Conservation (phyloP, 176 grass and related monocot genomes). For the Eremochloa ophiuroides region DNA sequence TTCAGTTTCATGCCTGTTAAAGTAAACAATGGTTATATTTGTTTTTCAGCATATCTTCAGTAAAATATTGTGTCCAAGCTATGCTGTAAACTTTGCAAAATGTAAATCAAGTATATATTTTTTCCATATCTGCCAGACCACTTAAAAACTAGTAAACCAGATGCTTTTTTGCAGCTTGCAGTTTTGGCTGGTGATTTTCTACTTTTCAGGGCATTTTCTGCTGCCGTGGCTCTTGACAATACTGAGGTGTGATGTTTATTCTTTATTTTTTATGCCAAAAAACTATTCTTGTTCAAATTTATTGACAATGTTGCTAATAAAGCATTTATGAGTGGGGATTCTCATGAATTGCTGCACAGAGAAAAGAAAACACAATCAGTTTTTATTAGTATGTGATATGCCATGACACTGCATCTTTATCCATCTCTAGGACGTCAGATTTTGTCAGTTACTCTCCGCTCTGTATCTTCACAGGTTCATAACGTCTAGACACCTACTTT, state of each 20-base stretch:
- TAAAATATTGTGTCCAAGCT: background rate
- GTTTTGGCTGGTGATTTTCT: constrained; percentile 85
- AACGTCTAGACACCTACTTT: background rate
- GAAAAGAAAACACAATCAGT: background rate
- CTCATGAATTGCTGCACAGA: background rate
- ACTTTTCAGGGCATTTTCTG: constrained; percentile 73
- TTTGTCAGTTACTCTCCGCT: background rate
- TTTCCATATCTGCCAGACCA: background rate
- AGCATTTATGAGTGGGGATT: background rate
- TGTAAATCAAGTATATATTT: background rate
- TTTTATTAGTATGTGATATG: background rate
- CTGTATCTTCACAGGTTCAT: background rate
- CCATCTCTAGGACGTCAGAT: background rate
- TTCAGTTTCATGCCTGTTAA: background rate
- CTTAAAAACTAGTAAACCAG: constrained; percentile 10
- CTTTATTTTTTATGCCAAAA: background rate
- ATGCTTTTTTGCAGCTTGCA: constrained; percentile 59
- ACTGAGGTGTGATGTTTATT: constrained; percentile 32
- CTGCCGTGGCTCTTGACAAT: constrained; percentile 60
- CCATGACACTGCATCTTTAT: background rate
- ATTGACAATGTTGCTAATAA: background rate
- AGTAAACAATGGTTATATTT: background rate
- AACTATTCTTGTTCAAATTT: background rate
- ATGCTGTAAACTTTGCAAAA: background rate
- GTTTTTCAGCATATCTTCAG: background rate